A percentile compares a stretch with the other conserved stretches of the same genome.
phyloP scores from a whole-genome alignment of 2,329 filamentous ascomycete genomes.

The Dothistroma septosporum region DNA sequence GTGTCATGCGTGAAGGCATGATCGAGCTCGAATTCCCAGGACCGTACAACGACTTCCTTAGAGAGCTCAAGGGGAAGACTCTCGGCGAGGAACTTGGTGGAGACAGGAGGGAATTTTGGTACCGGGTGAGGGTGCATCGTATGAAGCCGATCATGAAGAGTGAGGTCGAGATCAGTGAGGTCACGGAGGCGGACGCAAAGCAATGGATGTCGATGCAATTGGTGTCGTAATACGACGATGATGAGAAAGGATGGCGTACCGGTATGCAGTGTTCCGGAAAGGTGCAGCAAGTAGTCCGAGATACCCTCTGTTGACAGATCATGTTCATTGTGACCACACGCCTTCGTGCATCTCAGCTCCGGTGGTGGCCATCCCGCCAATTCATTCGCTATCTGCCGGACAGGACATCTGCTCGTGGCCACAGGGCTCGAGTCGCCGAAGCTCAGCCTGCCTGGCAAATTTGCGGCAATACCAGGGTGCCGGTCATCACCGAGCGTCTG shows the following conservation, averaged over 20 bases:
- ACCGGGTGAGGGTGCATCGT: constrained; percentile 60
- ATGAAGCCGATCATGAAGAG: constrained; percentile 69
- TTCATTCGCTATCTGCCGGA: background rate
- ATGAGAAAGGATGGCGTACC: background rate
- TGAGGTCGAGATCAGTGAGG: constrained; percentile 60
- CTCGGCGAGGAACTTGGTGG: constrained; percentile 67
- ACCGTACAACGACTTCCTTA: constrained; percentile 71
- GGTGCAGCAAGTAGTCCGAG: background rate
- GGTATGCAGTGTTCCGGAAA: background rate
- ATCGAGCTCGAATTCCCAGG: constrained; percentile 69
- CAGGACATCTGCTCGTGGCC: background rate
- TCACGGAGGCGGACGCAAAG: constrained; percentile 66
- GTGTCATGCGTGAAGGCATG: constrained; percentile 73
- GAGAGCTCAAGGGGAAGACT: constrained; percentile 66
- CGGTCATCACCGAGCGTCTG: background rate
- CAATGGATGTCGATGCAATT: constrained; percentile 53
- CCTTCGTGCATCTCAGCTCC: background rate
- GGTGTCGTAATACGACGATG: constrained; percentile 24
- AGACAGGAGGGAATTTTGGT: constrained; percentile 80
- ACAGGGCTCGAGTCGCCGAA: background rate
- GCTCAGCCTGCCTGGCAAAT: background rate
- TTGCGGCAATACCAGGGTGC: background rate
- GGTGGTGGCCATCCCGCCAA: background rate
- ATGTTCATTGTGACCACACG: background rate
- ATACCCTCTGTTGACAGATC: background rate